Base-by-base conservation (phyloP, 2,329 filamentous ascomycete species). In the Penicillium sp. region DNA sequence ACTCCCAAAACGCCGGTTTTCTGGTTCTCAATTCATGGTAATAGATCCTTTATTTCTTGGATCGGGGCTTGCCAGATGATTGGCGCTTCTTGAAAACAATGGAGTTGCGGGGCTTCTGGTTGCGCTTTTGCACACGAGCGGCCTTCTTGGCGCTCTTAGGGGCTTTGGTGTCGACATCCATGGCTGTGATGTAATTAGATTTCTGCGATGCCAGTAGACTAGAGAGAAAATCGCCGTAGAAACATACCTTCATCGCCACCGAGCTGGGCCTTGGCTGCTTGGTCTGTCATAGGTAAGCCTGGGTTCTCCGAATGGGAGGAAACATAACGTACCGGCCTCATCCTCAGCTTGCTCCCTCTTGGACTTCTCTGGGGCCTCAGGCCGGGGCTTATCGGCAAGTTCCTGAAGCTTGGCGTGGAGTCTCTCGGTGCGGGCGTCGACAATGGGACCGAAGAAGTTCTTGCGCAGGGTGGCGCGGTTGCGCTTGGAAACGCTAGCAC, bases 401-500 rank as follows among this genome's bases (percentile, higher is more conserved):
- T 92, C 91, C 68, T 92, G 81, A 56, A 97, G 81, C 77, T 94
- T 96, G 57, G 90, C 89, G 38, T 91, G 91, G 34, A 97, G 84
- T 62, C 93, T 87, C 75, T 92, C 88, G 49, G 87, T 88, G 64
- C 93, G 85, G 43, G 89, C 92, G 66, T 83, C 79, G 73, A 93
- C 91, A 52, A 87, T 86, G 14, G 93, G 93, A 1, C 88, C 90
- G 75, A 96, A 97, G 62, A 97, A 88, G 61, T 85, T 86, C 62
- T 84, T 81, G 74, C 92, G 92, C 61, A 96, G 83, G 66, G 85
- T 87, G 64, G 84, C 82, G 78, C 92, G 91, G 80, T 97, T 97
- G 68, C 83, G 82, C 80, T 97, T 97, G 67, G 82, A 86, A 62
- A 84, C 81, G 71, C 88, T 95, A 62, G 92, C 85, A 72, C 93